phyloP scores from a whole-genome alignment of 1,284 basidiomycete genomes.

The Amylostereum areolatum region DNA sequence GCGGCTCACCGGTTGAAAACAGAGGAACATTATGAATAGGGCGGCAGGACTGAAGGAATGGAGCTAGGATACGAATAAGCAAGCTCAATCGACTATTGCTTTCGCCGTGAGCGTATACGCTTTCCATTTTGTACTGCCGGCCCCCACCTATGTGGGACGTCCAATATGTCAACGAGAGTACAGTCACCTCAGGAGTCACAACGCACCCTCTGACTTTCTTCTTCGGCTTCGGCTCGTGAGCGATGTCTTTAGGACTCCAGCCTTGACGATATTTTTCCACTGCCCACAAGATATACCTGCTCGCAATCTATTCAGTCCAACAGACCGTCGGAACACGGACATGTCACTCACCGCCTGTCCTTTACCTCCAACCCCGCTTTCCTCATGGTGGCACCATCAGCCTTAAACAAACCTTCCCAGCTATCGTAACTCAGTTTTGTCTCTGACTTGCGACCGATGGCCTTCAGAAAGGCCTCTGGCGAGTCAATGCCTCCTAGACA shows the following conservation, averaged over 20 bases:
- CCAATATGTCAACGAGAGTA: conserved; percentile 4
- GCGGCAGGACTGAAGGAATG: too few species aligned
- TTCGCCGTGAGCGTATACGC: conserved; percentile 59
- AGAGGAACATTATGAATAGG: too few species aligned
- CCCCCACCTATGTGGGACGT: conserved; percentile 35
- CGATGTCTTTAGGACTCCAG: conserved; percentile 49
- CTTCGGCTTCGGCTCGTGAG: conserved; percentile 56
- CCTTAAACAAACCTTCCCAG: conserved; percentile 69
- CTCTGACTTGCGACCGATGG: conserved; percentile 63
- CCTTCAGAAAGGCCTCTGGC: conserved; percentile 59
- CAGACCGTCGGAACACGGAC: conserved; percentile 1
- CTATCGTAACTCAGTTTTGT: conserved; percentile 52
- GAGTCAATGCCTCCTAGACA: conserved; percentile 37
- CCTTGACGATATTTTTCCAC: conserved; percentile 72
- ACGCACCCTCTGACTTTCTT: conserved; percentile 75
- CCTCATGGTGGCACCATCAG: conserved; percentile 52
- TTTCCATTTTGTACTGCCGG: conserved; percentile 74
- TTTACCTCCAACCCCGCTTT: conserved; percentile 57
- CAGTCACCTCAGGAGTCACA: neutral
- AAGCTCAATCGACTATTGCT: conserved; percentile 10
- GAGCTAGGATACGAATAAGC: neutral
- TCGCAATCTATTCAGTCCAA: conserved; percentile 1
- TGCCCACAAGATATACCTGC: conserved; percentile 76
- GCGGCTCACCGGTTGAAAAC: too few species aligned
- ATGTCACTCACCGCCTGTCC: conserved; percentile 52